Evolutionary conservation across 331 rosid genomes (phyloP).

Genomic region (Cucumis variabilis): DNA sequence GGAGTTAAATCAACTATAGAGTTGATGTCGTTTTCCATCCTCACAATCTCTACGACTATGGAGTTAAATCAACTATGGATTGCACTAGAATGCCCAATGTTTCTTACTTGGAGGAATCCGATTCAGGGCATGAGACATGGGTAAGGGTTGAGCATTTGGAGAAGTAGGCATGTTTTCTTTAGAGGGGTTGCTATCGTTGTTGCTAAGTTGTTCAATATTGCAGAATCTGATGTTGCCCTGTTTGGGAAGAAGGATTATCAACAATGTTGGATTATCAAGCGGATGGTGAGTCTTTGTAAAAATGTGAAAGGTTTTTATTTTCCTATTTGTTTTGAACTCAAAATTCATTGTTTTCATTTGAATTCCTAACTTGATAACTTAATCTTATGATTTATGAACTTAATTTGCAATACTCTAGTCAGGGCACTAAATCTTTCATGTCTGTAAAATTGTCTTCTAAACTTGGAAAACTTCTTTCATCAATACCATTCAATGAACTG

Average conservation of each 20-base stretch:
- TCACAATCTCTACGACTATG: conserved; percentile 59
- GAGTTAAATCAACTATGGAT: not conserved
- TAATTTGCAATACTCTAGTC: not conserved
- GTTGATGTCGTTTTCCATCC: conserved; percentile 83
- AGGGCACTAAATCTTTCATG: not conserved
- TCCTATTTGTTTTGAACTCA: not conserved
- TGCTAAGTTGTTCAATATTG: conserved; percentile 80
- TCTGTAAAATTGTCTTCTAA: not conserved
- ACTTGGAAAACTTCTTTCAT: not conserved
- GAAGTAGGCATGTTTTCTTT: conserved; percentile 79
- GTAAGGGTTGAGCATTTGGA: conserved; percentile 68
- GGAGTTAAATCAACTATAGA: too few species aligned
- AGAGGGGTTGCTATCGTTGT: conserved; percentile 91
- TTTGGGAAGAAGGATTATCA: conserved; percentile 97
- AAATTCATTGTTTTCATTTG: not conserved
- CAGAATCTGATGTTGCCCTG: conserved; percentile 86
- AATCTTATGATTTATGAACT: not conserved
- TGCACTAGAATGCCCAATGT: conserved; percentile 19
- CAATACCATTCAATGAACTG: not conserved
- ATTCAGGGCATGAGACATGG: conserved; percentile 82
- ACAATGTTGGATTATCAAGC: conserved; percentile 77
- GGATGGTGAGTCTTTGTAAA: conserved; percentile 54
- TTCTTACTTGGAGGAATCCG: conserved; percentile 71
- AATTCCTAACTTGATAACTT: not conserved
- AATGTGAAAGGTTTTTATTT: not conserved